Conservation (phyloP, 768 basidiomycete genomes). For the Termitomyces sp. region DNA sequence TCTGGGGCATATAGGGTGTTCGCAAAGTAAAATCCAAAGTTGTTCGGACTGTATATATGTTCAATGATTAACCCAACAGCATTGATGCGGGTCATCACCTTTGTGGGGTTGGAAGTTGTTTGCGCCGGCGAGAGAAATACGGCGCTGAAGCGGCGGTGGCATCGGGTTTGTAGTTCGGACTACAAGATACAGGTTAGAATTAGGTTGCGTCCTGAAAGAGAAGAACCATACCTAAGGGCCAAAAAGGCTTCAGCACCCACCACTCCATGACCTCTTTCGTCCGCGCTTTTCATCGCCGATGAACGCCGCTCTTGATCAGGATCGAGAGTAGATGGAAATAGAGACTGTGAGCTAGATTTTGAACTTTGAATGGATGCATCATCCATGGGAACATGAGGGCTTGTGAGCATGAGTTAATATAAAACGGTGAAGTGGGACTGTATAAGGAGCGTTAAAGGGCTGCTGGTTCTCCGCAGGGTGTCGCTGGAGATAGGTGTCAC, state of each 20-base stretch:
- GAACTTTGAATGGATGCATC: constrained; percentile 1
- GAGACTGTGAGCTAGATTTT: background rate
- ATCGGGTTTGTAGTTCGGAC: constrained; percentile 11
- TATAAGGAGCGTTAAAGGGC: constrained; percentile 4
- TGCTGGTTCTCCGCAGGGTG: constrained; percentile 8
- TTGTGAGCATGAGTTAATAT: constrained; percentile 4
- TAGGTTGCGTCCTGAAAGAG: background rate
- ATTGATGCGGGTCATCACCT: constrained; percentile 5
- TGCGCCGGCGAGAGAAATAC: constrained; percentile 20
- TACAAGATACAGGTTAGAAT: constrained; percentile 4
- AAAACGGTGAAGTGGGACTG: background rate
- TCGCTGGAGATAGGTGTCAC: constrained; percentile 14
- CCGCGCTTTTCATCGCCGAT: constrained; percentile 1
- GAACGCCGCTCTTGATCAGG: constrained; percentile 5
- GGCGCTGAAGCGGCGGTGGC: constrained; percentile 9
- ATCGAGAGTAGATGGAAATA: background rate
- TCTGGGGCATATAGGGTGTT: constrained; percentile 17
- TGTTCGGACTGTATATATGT: constrained; percentile 19
- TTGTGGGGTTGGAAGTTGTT: constrained; percentile 32
- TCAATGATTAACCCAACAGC: background rate
- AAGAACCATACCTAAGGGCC: constrained; percentile 6
- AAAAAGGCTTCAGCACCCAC: background rate
- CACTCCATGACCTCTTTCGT: constrained; percentile 7
- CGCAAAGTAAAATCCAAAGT: constrained; percentile 20
- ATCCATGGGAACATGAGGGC: constrained; percentile 4